Percentiles rank a stretch among this genome's conserved stretches.
These are phyloP conservation scores for Diatrype stigma DNA, from an alignment of 2,329 filamentous ascomycete genomes.

Conservation along the genomic window DNA sequence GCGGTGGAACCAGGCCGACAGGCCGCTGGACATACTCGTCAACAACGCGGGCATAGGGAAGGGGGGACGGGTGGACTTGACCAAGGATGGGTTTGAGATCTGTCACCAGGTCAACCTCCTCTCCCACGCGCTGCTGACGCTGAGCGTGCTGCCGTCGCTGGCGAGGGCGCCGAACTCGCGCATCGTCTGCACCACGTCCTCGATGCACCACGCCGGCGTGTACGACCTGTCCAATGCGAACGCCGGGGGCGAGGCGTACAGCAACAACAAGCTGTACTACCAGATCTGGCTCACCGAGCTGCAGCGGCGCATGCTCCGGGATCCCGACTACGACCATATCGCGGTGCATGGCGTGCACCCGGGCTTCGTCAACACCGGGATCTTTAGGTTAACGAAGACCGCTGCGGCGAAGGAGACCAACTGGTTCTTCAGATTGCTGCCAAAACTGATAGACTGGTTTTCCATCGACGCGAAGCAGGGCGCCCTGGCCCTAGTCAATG, in stretches of 20 bases:
- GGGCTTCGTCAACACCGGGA: slow-evolving; percentile 26
- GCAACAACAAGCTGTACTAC: slow-evolving; percentile 30
- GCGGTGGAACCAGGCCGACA: slow-evolving; percentile 21
- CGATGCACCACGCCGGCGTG: slow-evolving; percentile 23
- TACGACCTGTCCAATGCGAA: slow-evolving; percentile 24
- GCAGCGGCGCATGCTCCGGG: slow-evolving; percentile 18
- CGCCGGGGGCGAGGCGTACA: slow-evolving; percentile 16
- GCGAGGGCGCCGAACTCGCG: slow-evolving; percentile 18
- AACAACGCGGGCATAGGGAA: slow-evolving; percentile 26
- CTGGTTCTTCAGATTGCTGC: no score
- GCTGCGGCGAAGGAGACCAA: no score
- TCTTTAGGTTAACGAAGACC: slow-evolving; percentile 10
- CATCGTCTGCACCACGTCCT: slow-evolving; percentile 27
- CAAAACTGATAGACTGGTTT: no score
- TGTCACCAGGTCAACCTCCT: slow-evolving; percentile 29
- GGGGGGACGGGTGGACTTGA: slow-evolving; percentile 13
- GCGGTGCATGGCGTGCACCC: slow-evolving; percentile 28
- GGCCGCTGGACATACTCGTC: slow-evolving; percentile 23
- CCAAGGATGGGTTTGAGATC: slow-evolving; percentile 27
- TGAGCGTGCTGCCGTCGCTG: slow-evolving; percentile 23
- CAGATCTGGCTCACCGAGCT: slow-evolving; percentile 29
- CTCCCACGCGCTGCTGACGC: slow-evolving; percentile 26
- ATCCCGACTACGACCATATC: slow-evolving; percentile 21
- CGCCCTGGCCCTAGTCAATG: no score
- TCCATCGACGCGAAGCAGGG: no score